A percentile compares a stretch with the other conserved stretches of the same genome.
Evolutionary conservation across 306 rosid genomes (phyloP).

Genomic region (Ceratonia siliqua): DNA sequence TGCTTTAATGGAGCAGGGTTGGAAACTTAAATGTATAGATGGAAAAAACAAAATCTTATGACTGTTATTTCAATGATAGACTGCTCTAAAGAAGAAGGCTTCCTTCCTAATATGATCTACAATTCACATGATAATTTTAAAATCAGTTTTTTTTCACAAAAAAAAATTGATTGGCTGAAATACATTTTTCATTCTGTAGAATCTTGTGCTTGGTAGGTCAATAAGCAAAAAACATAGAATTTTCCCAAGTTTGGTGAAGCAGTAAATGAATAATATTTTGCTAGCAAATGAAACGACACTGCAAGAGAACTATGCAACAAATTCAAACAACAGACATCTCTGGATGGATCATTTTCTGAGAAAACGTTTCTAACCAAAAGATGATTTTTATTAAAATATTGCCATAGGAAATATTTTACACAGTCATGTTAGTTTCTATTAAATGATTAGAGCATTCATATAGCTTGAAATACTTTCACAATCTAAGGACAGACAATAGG

Average conservation of each 20-base stretch:
- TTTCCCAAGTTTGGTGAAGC: neutral
- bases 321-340: neutral
- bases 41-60: neutral
- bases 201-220: neutral
- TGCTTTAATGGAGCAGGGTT: neutral
- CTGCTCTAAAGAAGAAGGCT: neutral
- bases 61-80: neutral
- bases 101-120: neutral
- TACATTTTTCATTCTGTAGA: neutral
- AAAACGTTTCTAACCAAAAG: neutral
- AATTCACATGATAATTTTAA: neutral
- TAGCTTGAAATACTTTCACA: neutral
- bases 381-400: neutral
- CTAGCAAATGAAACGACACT: neutral
- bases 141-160: neutral
- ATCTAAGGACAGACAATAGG: neutral
- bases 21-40: neutral
- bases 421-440: neutral
- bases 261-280: neutral
- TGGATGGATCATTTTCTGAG: neutral
- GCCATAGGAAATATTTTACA: neutral
- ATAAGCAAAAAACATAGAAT: neutral
- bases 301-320: neutral
- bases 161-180: neutral
- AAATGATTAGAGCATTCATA: neutral